Percentiles rank a stretch among this genome's conserved stretches.
Evolutionary conservation across 441 rosid genomes (phyloP).

Genomic region (Jatropha multifida): DNA sequence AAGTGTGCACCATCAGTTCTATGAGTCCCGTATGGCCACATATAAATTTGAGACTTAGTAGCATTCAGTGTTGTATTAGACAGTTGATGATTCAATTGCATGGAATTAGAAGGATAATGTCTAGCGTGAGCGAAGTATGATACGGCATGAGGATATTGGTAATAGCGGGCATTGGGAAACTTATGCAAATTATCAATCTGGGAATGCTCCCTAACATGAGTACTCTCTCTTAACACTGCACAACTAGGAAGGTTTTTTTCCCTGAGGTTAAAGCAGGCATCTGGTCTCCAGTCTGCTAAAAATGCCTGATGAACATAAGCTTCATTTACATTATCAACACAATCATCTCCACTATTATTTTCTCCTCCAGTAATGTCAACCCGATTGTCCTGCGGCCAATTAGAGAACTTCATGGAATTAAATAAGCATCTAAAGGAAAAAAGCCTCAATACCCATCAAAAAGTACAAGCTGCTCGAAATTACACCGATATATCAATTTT

Average conservation of each 20-base stretch:
- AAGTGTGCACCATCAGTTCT: conserved; percentile 46
- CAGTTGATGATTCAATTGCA: conserved; percentile 13
- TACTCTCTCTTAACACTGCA: conserved; percentile 28
- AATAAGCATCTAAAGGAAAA: conserved; percentile 12
- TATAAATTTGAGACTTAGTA: conserved; percentile 41
- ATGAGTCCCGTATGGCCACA: conserved; percentile 49
- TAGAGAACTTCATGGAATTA: conserved; percentile 4
- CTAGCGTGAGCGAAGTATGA: conserved; percentile 25
- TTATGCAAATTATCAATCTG: conserved; percentile 34
- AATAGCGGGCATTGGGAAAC: conserved; percentile 32
- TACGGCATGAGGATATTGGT: conserved; percentile 30
- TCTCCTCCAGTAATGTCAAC: conserved; percentile 46
- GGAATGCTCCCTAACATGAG: conserved; percentile 34
- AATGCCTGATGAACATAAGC: conserved; percentile 86
- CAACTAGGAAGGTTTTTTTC: conserved; percentile 34
- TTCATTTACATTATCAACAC: conserved; percentile 56
- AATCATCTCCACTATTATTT: conserved; percentile 59
- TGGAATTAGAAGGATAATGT: conserved; percentile 26
- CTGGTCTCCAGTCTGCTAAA: conserved; percentile 89
- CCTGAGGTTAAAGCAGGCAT: conserved; percentile 34
- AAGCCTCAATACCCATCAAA: conserved; percentile 17
- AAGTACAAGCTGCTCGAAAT: conserved; percentile 9
- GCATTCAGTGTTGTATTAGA: conserved; percentile 29
- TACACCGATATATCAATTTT: not conserved
- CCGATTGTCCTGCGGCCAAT: conserved; percentile 51